Percentiles rank a stretch among this genome's conserved stretches.
Conservation (phyloP, 2,329 filamentous ascomycete genomes). For the Apiospora marii region DNA sequence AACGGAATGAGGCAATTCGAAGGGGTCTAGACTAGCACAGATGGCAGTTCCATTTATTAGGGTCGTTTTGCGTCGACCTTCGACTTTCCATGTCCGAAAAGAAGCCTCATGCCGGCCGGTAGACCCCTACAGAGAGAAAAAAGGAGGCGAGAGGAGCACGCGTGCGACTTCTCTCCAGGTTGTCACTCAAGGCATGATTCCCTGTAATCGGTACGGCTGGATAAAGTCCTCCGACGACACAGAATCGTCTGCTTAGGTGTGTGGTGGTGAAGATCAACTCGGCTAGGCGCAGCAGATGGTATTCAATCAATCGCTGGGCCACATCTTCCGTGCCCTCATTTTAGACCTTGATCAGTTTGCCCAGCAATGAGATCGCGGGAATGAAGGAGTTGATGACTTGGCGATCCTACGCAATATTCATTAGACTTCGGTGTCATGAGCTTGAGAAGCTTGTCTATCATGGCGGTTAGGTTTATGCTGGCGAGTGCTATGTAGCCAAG, state of each 20-base stretch:
- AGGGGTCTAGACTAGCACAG: not conserved
- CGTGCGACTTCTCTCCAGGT: not conserved
- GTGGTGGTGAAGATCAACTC: not conserved
- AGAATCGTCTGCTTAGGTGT: not conserved
- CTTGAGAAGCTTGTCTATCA: slow-evolving; percentile 13
- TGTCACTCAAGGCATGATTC: not conserved
- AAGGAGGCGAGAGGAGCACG: not conserved
- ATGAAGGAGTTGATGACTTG: not conserved
- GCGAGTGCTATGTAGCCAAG: slow-evolving; percentile 7
- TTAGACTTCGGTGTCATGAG: slow-evolving; percentile 10
- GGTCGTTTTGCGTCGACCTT: not conserved
- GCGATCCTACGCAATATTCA: not conserved
- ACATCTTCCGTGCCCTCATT: not conserved
- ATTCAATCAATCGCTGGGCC: not conserved
- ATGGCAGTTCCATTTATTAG: slow-evolving; percentile 5
- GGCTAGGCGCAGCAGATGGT: not conserved
- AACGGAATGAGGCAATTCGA: not conserved
- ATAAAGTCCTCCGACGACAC: slow-evolving; percentile 3
- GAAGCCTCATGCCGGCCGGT: not conserved
- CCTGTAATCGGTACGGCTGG: not conserved
- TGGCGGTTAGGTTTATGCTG: not conserved
- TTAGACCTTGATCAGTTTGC: not conserved
- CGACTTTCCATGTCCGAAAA: not conserved
- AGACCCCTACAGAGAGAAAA: not conserved
- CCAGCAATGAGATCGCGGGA: slow-evolving; percentile 10